Evolutionary conservation across 2,329 filamentous ascomycete genomes (phyloP).

Genomic region (Metarhizium album): DNA sequence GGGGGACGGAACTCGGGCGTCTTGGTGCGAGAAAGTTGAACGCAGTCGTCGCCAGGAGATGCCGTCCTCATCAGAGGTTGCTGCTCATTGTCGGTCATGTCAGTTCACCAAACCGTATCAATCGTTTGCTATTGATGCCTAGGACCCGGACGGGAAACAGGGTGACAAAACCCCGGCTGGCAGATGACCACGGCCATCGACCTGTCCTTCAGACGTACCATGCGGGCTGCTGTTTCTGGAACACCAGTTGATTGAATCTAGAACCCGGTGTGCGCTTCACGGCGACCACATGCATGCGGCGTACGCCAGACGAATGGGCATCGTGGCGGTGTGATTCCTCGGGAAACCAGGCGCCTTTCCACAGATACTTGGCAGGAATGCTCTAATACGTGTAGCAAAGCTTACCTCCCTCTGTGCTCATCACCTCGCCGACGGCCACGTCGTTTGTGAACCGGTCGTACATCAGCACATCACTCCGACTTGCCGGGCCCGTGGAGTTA

Average conservation of each 20-base stretch:
- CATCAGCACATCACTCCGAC: not conserved
- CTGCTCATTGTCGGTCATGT: not conserved
- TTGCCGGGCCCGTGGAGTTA: constrained; percentile 5
- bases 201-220: not conserved
- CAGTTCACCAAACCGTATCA: too few relatives aligned
- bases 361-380: too few relatives aligned
- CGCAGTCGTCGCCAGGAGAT: not conserved
- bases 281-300: not conserved
- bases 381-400: constrained; percentile 11
- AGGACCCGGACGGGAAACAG: too few relatives aligned
- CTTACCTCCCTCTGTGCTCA: constrained; percentile 4
- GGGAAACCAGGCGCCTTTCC: too few relatives aligned
- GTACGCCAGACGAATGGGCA: not conserved
- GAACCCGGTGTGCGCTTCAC: not conserved
- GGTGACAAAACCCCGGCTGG: too few relatives aligned
- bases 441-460: constrained; percentile 2
- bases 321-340: not conserved
- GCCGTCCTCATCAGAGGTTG: not conserved
- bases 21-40: not conserved
- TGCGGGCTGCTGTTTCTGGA: not conserved
- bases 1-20: too few relatives aligned
- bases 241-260: not conserved
- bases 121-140: too few relatives aligned
- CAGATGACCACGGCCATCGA: too few relatives aligned
- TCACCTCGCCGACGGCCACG: constrained; percentile 1